Percentiles rank a stretch among this genome's conserved stretches.
Conservation (phyloP, 2,329 filamentous ascomycete genomes). For the Fusarium sp. region DNA sequence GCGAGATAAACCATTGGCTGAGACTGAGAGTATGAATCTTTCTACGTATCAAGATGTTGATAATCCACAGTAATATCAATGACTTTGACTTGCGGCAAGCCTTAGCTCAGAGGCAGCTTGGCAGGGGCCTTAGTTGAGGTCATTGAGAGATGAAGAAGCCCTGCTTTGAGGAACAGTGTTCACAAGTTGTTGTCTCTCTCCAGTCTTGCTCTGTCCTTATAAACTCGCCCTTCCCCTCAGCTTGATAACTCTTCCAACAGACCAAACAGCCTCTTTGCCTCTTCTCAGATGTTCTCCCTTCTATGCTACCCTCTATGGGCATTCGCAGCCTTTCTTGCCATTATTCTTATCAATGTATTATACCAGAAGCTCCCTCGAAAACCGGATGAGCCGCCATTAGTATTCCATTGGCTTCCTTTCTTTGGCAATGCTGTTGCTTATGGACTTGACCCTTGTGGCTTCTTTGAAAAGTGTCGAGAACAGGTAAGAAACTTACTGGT, state of each 20-base stretch:
- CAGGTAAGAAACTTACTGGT: slow-evolving; percentile 64
- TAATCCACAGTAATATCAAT: not conserved
- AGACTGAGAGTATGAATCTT: not conserved
- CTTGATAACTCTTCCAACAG: not conserved
- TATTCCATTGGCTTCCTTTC: slow-evolving; percentile 73
- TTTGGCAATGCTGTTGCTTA: slow-evolving; percentile 79
- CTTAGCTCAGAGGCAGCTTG: slow-evolving; percentile 1
- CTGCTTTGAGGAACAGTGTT: not conserved
- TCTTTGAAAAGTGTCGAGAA: slow-evolving; percentile 73
- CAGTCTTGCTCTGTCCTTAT: slow-evolving; percentile 4
- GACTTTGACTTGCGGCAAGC: not conserved
- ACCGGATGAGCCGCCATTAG: slow-evolving; percentile 60
- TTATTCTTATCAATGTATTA: slow-evolving; percentile 27
- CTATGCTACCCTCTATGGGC: slow-evolving; percentile 24
- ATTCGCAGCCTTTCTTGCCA: slow-evolving; percentile 1
- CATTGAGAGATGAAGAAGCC: not conserved
- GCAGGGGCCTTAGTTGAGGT: not conserved
- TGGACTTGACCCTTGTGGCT: slow-evolving; percentile 77
- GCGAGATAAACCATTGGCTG: slow-evolving; percentile 7
- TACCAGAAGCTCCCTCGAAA: slow-evolving; percentile 37
- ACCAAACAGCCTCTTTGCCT: not conserved
- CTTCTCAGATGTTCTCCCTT: slow-evolving; percentile 12
- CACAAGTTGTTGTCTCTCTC: not conserved
- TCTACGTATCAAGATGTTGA: slow-evolving; percentile 7
- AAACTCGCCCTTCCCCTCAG: not conserved